Base-by-base conservation (phyloP, 176 grass and related monocot genomes). In the Chrysopogon serrulatus region DNA sequence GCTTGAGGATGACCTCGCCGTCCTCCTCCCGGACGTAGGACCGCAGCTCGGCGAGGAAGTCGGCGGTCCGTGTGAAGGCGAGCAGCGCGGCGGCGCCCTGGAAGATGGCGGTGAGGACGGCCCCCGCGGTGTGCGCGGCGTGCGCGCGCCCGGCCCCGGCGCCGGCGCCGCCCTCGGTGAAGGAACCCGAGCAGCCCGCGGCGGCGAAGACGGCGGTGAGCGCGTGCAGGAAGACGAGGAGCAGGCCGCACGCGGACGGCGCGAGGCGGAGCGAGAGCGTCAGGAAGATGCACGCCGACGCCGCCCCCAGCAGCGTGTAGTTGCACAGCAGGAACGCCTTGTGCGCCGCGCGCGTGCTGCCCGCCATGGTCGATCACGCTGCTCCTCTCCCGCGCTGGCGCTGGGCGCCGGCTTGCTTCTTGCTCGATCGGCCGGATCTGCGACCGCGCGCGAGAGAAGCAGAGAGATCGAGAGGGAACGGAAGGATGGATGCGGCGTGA, bases 231-330 rank as follows among this genome's bases (percentile, higher is more conserved):
- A 94, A 92, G 90, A 92, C 57, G 53, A 94, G 91, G 72, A 97
- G 92, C 80, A 94, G 85, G 44, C 87, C 92, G 60, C 90, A 97
- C 68, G 85, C 51, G 65, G 94, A 94, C 1, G 87, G 92, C 14
- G 86, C 16, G 45, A 97, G 94, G 76, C 94, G 90, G 71, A 97
- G 89, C 60, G 94, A 97, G 23, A 97, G 79, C 48, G 94, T 92
- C 23, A 97, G 94, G 86, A 97, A 97, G 84, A 97, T 90, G 76
- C 94, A 97, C 19, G 87, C 90, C 42, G 89, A 93, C 27, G 91
- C 88, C 2, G 91, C 94, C 0, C 91, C 94, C 17, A 97, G 86
- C n/a, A 97, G 86, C 78, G 70, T 31, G 94, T 97, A 97, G 81
- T 97, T 93, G 91, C 86, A 88, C 61, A 91, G 59, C 37, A 93